phyloP scores from a whole-genome alignment of 495 filamentous ascomycete species.

The Talaromyces wortmannii region DNA sequence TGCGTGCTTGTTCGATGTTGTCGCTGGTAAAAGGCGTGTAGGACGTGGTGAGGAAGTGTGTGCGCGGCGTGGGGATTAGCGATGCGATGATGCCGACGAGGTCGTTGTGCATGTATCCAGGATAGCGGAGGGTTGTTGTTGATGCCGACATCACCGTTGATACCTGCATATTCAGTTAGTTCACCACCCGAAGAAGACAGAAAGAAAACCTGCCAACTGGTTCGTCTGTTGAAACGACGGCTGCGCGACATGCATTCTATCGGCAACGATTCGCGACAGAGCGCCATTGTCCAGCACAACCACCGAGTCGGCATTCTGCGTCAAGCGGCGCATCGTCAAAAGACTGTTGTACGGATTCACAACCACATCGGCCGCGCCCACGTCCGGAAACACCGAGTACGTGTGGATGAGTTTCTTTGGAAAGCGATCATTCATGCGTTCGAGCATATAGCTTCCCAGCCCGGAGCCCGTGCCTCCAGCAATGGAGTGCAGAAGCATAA shows the following conservation, averaged over 20 bases:
- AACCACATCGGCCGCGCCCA: constrained; percentile 81
- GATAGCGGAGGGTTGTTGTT: constrained; percentile 92
- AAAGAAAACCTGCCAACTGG: constrained; percentile 57
- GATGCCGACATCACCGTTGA: constrained; percentile 98
- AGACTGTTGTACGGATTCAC: constrained; percentile 98
- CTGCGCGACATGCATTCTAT: constrained; percentile 86
- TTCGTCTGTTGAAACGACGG: constrained; percentile 97
- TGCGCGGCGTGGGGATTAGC: constrained; percentile 90
- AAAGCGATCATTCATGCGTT: constrained; percentile 93
- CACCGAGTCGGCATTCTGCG: constrained; percentile 95
- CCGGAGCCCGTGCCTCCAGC: constrained; percentile 95
- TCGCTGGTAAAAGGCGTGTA: constrained; percentile 97
- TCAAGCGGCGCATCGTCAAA: constrained; percentile 81
- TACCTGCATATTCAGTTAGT: constrained; percentile 32
- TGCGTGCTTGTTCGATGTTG: constrained; percentile 92
- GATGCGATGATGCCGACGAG: constrained; percentile 94
- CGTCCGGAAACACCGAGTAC: constrained; percentile 96
- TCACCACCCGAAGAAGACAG: neutral
- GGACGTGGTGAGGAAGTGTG: constrained; percentile 96
- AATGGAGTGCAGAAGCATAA: constrained; percentile 98
- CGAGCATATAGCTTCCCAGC: constrained; percentile 88
- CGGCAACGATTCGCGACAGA: constrained; percentile 86
- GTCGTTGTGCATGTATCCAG: constrained; percentile 99
- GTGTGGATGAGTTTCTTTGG: constrained; percentile 99
- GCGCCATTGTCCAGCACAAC: constrained; percentile 98